Evolutionary conservation across 1,139 yeast species (phyloP), one percentile per base, ranked within the genome.

Genomic region (Sugiyamaella pinicola): DNA sequence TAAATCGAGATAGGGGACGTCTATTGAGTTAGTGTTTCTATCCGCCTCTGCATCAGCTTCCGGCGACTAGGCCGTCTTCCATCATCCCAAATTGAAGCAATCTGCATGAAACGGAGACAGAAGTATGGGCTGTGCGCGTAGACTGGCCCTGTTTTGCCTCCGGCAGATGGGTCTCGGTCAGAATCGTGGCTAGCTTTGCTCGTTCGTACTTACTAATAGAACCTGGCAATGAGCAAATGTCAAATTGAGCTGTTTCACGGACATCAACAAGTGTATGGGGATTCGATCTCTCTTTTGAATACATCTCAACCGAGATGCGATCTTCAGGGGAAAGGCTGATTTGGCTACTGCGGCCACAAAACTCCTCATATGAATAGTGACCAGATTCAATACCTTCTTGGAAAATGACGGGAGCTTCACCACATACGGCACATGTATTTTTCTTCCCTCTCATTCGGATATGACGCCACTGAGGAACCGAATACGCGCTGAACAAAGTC

Each of bases 401-500:
- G 0, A 84, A 76, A 1, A 91, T 76, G 0, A 69, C 63, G 0
- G 74, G 70, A 1, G 61, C 57, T 0, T 74, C 74, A 3, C 93
- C 85, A 68, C 96, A 90, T 0, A 81, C 84, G 0, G 69, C 68
- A 69, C 99, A 93, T 4, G 67, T 68, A 0, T 65, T 53, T 61
- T 85, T 84, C 52, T 82, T 76, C 0, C 81, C 80, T 64, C 99
- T 78, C 93, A 93, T 89, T 61, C 83, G 85, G 70, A 93, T 87
- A 9, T 79, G 76, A 52, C 96, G 73, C 62, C 90, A 71, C 12
- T 79, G 79, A 58, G 88, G 96, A 37, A 77, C 76, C 1, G 90
- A 87, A 62, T 81, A 87, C 0, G 91, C 96, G 1, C 86, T 78
- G 66, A 85, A 90, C 55, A 85, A 71, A 8, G 84, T 71, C 55